These are phyloP conservation scores for Berberis thunbergii DNA, from an alignment of 164 flowering plant species.

Conservation along the genomic window DNA sequence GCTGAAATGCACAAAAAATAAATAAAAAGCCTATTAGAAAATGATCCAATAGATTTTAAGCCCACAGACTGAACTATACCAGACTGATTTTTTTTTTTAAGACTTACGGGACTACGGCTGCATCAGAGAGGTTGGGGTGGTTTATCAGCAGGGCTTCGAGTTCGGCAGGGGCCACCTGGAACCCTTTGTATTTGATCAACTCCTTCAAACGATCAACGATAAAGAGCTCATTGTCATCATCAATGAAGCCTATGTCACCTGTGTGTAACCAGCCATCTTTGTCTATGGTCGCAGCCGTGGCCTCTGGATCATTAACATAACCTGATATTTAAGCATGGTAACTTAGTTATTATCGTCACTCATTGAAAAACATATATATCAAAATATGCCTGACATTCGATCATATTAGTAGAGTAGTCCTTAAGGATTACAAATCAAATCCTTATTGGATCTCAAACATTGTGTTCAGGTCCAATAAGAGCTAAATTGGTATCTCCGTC, in stretches of 20 bases:
- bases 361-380: no score
- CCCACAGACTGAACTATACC: no score
- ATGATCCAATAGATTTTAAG: no score
- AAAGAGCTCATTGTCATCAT: constrained; percentile 85
- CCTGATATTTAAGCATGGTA: constrained; percentile 28
- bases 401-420: no score
- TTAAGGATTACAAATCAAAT: no score
- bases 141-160: constrained; percentile 70
- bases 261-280: constrained; percentile 89
- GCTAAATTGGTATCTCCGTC: no score
- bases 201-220: constrained; percentile 88
- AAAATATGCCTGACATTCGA: no score
- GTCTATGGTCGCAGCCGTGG: constrained; percentile 76
- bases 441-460: no score
- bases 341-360: not conserved
- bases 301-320: constrained; percentile 71
- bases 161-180: constrained; percentile 96
- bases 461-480: no score
- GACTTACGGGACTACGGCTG: constrained; percentile 88
- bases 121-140: constrained; percentile 66
- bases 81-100: no score
- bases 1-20: constrained; percentile 22
- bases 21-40: not conserved
- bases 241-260: constrained; percentile 82
- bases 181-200: constrained; percentile 87